phyloP scores from a whole-genome alignment of 495 filamentous ascomycete genomes.

The Xylona heveae region DNA sequence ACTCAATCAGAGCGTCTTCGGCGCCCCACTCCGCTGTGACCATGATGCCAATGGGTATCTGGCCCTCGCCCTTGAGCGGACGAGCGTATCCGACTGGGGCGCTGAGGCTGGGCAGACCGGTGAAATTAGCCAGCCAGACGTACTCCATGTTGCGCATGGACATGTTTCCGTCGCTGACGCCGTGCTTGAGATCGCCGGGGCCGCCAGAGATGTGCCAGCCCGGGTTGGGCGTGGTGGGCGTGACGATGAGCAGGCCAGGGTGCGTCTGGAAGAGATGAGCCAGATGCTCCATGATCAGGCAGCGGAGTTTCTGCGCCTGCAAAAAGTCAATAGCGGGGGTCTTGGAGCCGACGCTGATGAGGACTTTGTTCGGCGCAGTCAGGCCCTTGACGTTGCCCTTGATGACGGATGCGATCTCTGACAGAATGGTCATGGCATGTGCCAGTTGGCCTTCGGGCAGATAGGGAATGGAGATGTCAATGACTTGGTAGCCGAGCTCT shows the following conservation, averaged over 20 bases:
- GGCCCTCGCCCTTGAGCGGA: conserved; percentile 22
- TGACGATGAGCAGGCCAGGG: conserved; percentile 59
- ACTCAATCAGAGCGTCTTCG: conserved; percentile 59
- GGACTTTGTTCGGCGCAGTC: conserved; percentile 51
- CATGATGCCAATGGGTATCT: conserved; percentile 68
- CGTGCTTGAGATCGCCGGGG: conserved; percentile 32
- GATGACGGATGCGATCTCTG: conserved; percentile 15
- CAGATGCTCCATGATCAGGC: conserved; percentile 66
- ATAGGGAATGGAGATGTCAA: conserved; percentile 59
- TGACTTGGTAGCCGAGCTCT: conserved; percentile 36
- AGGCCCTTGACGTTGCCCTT: conserved; percentile 24
- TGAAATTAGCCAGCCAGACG: conserved; percentile 70
- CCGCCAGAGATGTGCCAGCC: conserved; percentile 45
- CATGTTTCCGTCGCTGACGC: conserved; percentile 50
- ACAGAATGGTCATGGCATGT: conserved; percentile 53
- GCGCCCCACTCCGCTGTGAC: conserved; percentile 75
- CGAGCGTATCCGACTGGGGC: conserved; percentile 54
- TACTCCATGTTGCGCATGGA: conserved; percentile 70
- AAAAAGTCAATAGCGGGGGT: conserved; percentile 50
- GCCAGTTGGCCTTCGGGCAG: conserved; percentile 54
- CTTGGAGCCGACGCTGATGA: conserved; percentile 37
- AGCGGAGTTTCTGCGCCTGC: conserved; percentile 51
- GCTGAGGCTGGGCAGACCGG: conserved; percentile 57
- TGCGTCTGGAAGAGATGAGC: conserved; percentile 45
- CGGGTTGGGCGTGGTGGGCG: conserved; percentile 54